Evolutionary conservation across 2,329 filamentous ascomycete genomes (phyloP).

Genomic region (Pseudogymnoascus sp.): DNA sequence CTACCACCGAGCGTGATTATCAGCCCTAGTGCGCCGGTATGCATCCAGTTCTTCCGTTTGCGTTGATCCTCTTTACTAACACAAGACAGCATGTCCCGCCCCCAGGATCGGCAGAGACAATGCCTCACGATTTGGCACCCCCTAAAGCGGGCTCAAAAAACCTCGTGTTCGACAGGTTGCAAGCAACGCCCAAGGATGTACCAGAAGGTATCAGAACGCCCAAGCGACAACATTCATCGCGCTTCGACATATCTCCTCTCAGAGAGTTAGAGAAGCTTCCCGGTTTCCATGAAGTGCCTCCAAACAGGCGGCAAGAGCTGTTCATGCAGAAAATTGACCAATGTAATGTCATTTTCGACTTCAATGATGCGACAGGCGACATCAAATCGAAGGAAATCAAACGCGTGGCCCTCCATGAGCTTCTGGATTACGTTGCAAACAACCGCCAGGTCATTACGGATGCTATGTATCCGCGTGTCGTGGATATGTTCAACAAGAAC

Average conservation of each 20-base stretch:
- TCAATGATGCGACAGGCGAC: constrained; percentile 94
- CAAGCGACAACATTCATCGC: constrained; percentile 92
- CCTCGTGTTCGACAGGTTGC: constrained; percentile 76
- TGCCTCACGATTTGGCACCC: constrained; percentile 93
- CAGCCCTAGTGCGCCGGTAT: constrained; percentile 85
- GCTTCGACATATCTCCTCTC: constrained; percentile 96
- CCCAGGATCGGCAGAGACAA: constrained; percentile 89
- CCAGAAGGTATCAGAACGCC: constrained; percentile 92
- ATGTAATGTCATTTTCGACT: constrained; percentile 99
- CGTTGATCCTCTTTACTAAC: neutral
- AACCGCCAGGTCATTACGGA: constrained; percentile 98
- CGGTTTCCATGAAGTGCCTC: constrained; percentile 94
- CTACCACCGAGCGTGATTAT: constrained; percentile 86
- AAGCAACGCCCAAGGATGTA: constrained; percentile 92
- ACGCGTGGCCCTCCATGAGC: constrained; percentile 85
- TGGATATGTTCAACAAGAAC: constrained; percentile 99
- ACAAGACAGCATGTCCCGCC: constrained; percentile 70
- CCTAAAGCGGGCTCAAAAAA: constrained; percentile 90
- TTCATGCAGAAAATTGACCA: constrained; percentile 99
- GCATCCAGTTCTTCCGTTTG: constrained; percentile 29
- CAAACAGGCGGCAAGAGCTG: constrained; percentile 86
- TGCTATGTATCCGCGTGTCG: constrained; percentile 96
- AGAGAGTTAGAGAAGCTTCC: constrained; percentile 94
- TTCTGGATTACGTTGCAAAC: constrained; percentile 96
- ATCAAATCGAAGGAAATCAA: constrained; percentile 99